Evolutionary conservation across 2,329 filamentous ascomycete genomes (phyloP), one percentile per base, ranked within the genome.

Genomic region (Dryadomyces quercivorus): DNA sequence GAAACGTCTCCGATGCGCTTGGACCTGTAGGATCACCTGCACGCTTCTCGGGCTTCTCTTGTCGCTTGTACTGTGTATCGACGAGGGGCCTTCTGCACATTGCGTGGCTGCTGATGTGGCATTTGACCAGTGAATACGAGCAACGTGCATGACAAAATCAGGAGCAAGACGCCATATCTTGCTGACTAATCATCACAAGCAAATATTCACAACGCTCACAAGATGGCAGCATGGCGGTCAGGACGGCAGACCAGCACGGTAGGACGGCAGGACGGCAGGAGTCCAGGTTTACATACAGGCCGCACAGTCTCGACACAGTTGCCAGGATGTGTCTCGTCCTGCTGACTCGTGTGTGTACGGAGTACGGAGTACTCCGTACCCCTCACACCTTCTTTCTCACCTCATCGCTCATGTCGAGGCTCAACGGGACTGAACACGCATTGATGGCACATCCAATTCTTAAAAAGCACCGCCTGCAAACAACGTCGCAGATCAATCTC

Each of bases 381-480:
- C 26, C 26, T 31, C 26, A 31, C 26, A 44, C 16, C 42, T n/a
- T 15, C 5, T 4, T 7, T 7, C 42, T 44, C 42, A 44, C 16
- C n/a, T 44, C 38, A 13, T n/a, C 15, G 4, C 42, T 15, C 15
- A 77, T 80, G 76, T 81, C 74, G 77, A 74, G 69, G 73, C 77
- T 79, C 76, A 80, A 82, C 78, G 78, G 78, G 77, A 81, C 74
- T 75, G 77, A 72, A 72, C 71, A 76, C 63, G 70, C 67, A 78
- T 70, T 22, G 38, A 16, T 13, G 9, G 47, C 34, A 31, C 77
- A 74, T 69, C 73, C 77, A 80, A 81, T 82, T 81, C 78, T 81
- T 81, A 40, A 70, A 68, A 80, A 80, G 77, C 76, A 71, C 75
- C 78, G 74, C 55, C 59, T 46, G 52, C 52, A 53, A 56, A 57